A percentile compares a stretch with the other conserved stretches of the same genome.
These are phyloP conservation scores for Cutaneotrichosporon sp. DNA, from an alignment of 1,284 basidiomycete genomes.

Conservation along the genomic window DNA sequence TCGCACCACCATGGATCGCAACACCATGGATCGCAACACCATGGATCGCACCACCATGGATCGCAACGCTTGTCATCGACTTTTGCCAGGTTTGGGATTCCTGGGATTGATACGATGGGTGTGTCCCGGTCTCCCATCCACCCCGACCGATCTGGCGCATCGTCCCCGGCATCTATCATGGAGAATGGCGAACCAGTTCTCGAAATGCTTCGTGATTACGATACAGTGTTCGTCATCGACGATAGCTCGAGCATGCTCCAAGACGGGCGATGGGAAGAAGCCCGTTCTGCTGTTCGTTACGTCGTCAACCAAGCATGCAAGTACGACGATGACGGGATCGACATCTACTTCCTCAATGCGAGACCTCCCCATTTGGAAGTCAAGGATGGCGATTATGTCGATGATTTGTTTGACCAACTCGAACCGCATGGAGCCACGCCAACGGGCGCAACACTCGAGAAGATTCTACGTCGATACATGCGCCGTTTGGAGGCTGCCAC, in stretches of 20 bases:
- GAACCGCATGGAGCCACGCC: constrained; percentile 47
- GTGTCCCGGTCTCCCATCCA: too few species aligned
- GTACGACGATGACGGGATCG: constrained; percentile 42
- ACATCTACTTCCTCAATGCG: constrained; percentile 51
- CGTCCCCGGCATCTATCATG: not conserved
- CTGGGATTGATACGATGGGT: too few species aligned
- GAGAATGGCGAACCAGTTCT: constrained; percentile 14
- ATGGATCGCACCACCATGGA: not conserved
- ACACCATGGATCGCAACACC: too few species aligned
- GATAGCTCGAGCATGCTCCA: constrained; percentile 43
- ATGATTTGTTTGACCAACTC: too few species aligned
- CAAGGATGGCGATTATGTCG: constrained; percentile 40
- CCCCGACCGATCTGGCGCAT: not conserved
- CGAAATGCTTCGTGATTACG: constrained; percentile 45
- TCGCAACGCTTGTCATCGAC: not conserved
- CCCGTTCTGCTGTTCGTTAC: constrained; percentile 39
- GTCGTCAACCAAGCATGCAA: constrained; percentile 41
- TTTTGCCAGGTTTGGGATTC: not conserved
- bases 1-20: too few species aligned
- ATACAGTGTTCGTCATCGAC: constrained; percentile 51
- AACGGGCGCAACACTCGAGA: constrained; percentile 42
- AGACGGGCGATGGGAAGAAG: constrained; percentile 46
- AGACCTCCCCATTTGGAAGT: constrained; percentile 41
- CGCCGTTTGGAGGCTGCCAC: constrained; percentile 34
- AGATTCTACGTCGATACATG: constrained; percentile 49